Evolutionary conservation across 495 filamentous ascomycete species (phyloP), one percentile per base, ranked within the genome.

Genomic region (Chaetomium tenue): DNA sequence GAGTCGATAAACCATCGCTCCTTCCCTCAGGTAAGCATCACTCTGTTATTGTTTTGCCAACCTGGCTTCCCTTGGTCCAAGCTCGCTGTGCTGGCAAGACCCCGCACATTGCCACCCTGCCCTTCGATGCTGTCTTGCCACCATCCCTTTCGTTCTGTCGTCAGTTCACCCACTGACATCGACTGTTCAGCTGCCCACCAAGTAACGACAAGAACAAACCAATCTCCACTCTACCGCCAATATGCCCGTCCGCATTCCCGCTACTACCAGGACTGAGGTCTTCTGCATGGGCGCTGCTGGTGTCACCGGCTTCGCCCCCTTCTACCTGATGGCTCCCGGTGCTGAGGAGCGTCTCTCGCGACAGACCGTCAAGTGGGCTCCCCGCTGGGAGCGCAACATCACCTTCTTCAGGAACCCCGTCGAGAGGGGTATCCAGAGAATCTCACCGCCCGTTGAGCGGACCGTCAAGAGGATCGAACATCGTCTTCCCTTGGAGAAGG

Each of bases 341-440:
- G 79, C 78, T 57, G 72, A 79, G 55, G 79, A 81, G 64, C 75
- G 75, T 18, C 46, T 83, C 22, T 72, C 75, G 18, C 57, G 66
- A 1, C 78, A 80, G 70, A 82, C 80, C 0, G 60, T 66, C 48
- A 74, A 76, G 61, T 83, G 80, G 80, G 80, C 80, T 9, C 80
- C 80, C 11, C 73, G 73, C 28, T 83, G 80, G 80, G 77, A 83
- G 67, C 76, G 78, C 56, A 82, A 79, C 74, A 82, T 78, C 67
- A 77, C 69, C 15, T 75, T 75, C 71, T 76, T 82, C 67, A 74
- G 73, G 61, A 67, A 71, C 26, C 79, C 78, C 26, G 76, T 77
- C 30, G 75, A 77, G 68, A 74, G 75, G 9, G 65, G 79, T 60
- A 75, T 79, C 58, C 75, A 78, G 63, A 70, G 76, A 3, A 70